Conservation (phyloP, 768 basidiomycete genomes). For the Lentinula aciculospora region DNA sequence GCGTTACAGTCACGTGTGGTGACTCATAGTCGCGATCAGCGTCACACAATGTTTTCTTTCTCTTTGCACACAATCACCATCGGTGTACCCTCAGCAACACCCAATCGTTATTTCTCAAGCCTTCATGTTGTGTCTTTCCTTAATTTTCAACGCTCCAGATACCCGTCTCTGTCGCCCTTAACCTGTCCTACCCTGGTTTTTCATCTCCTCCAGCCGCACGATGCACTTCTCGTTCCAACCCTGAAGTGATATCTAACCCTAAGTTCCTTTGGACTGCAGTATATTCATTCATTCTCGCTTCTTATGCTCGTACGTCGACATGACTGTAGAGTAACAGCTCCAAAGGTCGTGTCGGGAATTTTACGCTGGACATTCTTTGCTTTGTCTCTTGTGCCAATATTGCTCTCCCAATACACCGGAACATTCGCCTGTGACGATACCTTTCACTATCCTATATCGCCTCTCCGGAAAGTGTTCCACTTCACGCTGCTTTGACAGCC, state of each 20-base stretch:
- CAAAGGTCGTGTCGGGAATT: not conserved
- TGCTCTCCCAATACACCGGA: not conserved
- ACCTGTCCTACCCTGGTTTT: slow-evolving; percentile 1
- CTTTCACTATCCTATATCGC: not conserved
- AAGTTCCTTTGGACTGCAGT: slow-evolving; percentile 2
- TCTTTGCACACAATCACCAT: not conserved
- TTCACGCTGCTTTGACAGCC: not conserved
- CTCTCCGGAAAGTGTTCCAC: slow-evolving; percentile 1
- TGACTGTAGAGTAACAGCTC: slow-evolving; percentile 2
- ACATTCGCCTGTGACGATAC: not conserved
- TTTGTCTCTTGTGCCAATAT: not conserved
- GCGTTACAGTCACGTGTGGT: no score
- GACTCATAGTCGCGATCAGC: not conserved
- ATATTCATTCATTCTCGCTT: not conserved
- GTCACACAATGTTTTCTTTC: not conserved
- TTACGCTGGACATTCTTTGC: not conserved
- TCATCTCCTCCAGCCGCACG: slow-evolving; percentile 8
- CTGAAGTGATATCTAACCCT: slow-evolving; percentile 9
- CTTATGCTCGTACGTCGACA: not conserved
- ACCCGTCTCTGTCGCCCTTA: not conserved
- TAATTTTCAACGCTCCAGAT: not conserved
- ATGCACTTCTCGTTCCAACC: not conserved
- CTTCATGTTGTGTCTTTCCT: not conserved
- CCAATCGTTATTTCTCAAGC: not conserved
- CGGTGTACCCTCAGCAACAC: slow-evolving; percentile 1